These are phyloP conservation scores for Panicum hallii DNA, from an alignment of 202 grass and related monocot genomes.

Conservation along the genomic window DNA sequence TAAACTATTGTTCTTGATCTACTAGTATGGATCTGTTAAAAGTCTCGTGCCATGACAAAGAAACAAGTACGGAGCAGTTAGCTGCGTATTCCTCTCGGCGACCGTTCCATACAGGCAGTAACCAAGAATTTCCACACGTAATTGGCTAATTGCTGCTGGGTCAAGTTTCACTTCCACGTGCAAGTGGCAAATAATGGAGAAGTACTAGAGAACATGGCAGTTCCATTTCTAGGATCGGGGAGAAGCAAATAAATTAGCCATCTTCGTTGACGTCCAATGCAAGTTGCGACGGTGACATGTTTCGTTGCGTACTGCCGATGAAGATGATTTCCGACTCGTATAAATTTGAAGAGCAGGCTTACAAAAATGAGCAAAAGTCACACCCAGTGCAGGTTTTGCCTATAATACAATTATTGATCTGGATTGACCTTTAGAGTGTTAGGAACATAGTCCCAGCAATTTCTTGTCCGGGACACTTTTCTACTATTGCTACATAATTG, in stretches of 20 bases:
- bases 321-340: background rate
- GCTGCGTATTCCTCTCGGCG: background rate
- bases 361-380: background rate
- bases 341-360: background rate
- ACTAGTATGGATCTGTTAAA: background rate
- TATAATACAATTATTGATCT: background rate
- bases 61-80: background rate
- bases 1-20: too few relatives aligned
- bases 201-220: background rate
- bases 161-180: background rate
- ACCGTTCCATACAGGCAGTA: conserved; percentile 21
- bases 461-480: background rate
- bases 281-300: conserved; percentile 23
- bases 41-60: background rate
- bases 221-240: background rate
- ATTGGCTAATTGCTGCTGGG: background rate
- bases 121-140: background rate
- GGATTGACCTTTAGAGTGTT: background rate
- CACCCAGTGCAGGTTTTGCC: background rate
- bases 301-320: too few relatives aligned
- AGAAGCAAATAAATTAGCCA: background rate
- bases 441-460: background rate
- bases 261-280: background rate
- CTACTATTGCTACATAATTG: background rate
- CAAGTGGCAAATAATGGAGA: background rate